Evolutionary conservation across 306 rosid species (phyloP).

Genomic region (Trifolium pratense): DNA sequence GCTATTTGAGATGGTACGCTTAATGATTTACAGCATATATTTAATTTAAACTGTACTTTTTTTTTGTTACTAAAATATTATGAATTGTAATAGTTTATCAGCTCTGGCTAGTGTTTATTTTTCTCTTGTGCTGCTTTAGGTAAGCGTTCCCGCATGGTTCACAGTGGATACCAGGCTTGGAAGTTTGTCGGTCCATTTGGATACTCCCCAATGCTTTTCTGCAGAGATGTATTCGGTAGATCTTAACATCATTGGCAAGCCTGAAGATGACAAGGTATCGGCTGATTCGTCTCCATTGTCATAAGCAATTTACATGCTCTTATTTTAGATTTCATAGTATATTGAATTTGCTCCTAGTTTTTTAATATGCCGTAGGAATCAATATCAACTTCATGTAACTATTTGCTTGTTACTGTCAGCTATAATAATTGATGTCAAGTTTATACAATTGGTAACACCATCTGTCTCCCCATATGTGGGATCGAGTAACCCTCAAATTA

Average conservation of each 20-base stretch:
- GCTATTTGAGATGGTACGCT: slow-evolving; percentile 89
- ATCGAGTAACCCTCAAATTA: neutral
- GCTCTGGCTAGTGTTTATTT: slow-evolving; percentile 39
- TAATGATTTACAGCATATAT: slow-evolving; percentile 30
- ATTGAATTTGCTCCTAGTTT: slow-evolving; percentile 18
- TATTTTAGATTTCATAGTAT: slow-evolving; percentile 15
- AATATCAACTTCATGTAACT: slow-evolving; percentile 8
- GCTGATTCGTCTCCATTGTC: neutral
- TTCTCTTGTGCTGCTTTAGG: slow-evolving; percentile 64
- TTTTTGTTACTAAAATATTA: neutral
- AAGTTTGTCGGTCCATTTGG: slow-evolving; percentile 94
- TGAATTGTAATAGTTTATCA: slow-evolving; percentile 33
- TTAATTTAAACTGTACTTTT: slow-evolving; percentile 12
- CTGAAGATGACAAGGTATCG: slow-evolving; percentile 96
- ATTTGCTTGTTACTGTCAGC: slow-evolving; percentile 13
- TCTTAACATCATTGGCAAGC: slow-evolving; percentile 87
- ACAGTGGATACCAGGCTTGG: slow-evolving; percentile 98
- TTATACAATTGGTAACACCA: slow-evolving; percentile 25
- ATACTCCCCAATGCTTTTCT: slow-evolving; percentile 93
- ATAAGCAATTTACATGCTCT: slow-evolving; percentile 24
- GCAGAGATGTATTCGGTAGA: slow-evolving; percentile 98
- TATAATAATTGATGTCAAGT: slow-evolving; percentile 26
- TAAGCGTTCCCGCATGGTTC: slow-evolving; percentile 97
- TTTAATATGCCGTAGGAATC: slow-evolving; percentile 23
- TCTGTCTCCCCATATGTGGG: slow-evolving; percentile 30